These are phyloP conservation scores for Arabidopsis hybrid DNA, from an alignment of 441 rosid genomes.

Conservation along the genomic window DNA sequence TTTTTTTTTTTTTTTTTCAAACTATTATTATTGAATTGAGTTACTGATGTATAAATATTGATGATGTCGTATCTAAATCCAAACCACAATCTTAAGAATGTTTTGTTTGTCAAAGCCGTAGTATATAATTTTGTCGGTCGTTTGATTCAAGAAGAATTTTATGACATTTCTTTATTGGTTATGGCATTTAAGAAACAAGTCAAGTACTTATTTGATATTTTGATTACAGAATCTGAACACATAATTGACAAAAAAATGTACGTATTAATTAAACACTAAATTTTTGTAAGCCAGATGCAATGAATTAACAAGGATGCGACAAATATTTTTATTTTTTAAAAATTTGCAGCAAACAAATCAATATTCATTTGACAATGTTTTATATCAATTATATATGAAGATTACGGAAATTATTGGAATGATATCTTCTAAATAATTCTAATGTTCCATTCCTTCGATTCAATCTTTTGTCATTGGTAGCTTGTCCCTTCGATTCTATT, in stretches of 20 bases:
- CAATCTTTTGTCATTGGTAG: background rate
- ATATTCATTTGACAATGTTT: background rate
- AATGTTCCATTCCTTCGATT: background rate
- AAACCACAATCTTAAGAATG: background rate
- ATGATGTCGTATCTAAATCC: constrained; percentile 3
- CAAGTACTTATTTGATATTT: constrained; percentile 13
- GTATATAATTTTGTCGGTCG: constrained; percentile 23
- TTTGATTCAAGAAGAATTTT: background rate
- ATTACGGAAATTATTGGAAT: background rate
- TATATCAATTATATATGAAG: background rate
- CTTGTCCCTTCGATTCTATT: background rate
- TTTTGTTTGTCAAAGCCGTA: constrained; percentile 9
- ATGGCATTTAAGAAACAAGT: constrained; percentile 1
- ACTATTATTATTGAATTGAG: background rate
- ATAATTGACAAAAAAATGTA: constrained; percentile 16
- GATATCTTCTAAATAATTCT: background rate
- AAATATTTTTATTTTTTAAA: background rate
- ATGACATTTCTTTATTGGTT: too few relatives aligned
- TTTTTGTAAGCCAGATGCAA: constrained; percentile 18
- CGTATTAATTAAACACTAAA: constrained; percentile 1
- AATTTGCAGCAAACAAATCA: background rate
- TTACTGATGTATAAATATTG: background rate
- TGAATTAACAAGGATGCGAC: constrained; percentile 8
- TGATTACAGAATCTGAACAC: constrained; percentile 9
- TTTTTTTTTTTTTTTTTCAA: too few relatives aligned